These are phyloP conservation scores for Amanita molliuscula DNA, from an alignment of 768 basidiomycete genomes.

Conservation along the genomic window DNA sequence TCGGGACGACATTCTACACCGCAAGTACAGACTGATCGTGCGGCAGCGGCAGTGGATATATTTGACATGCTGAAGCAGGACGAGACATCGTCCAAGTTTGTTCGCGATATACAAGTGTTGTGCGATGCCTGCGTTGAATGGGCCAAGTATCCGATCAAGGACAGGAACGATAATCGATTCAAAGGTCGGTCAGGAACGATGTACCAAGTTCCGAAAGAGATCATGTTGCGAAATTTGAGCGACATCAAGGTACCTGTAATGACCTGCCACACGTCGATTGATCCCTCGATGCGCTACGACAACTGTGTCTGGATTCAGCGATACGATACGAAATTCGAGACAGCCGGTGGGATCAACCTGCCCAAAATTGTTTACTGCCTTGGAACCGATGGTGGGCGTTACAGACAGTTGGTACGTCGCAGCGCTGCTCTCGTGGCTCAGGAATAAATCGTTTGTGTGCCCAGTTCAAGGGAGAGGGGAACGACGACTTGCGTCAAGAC, in stretches of 20 bases:
- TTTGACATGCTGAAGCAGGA: slow-evolving; percentile 43
- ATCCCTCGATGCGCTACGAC: slow-evolving; percentile 58
- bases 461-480: slow-evolving; percentile 86
- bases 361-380: slow-evolving; percentile 73
- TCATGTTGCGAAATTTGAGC: slow-evolving; percentile 36
- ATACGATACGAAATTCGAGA: slow-evolving; percentile 49
- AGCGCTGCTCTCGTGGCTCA: neutral
- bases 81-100: slow-evolving; percentile 22
- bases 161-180: slow-evolving; percentile 21
- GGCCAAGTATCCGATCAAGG: slow-evolving; percentile 52
- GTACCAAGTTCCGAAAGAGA: slow-evolving; percentile 31
- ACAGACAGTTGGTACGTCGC: slow-evolving; percentile 70
- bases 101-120: slow-evolving; percentile 45
- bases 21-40: slow-evolving; percentile 46
- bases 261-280: slow-evolving; percentile 63
- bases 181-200: slow-evolving; percentile 6
- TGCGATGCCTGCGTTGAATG: slow-evolving; percentile 63
- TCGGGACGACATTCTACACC: slow-evolving; percentile 33
- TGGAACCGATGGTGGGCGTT: slow-evolving; percentile 53
- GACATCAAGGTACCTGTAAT: slow-evolving; percentile 72
- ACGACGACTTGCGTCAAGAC: slow-evolving; percentile 92
- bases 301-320: slow-evolving; percentile 56
- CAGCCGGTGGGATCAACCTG: slow-evolving; percentile 69
- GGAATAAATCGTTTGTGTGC: neutral
- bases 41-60: slow-evolving; percentile 53